Evolutionary conservation across 2,329 filamentous ascomycete genomes (phyloP).

Genomic region (Colletotrichum godetiae): DNA sequence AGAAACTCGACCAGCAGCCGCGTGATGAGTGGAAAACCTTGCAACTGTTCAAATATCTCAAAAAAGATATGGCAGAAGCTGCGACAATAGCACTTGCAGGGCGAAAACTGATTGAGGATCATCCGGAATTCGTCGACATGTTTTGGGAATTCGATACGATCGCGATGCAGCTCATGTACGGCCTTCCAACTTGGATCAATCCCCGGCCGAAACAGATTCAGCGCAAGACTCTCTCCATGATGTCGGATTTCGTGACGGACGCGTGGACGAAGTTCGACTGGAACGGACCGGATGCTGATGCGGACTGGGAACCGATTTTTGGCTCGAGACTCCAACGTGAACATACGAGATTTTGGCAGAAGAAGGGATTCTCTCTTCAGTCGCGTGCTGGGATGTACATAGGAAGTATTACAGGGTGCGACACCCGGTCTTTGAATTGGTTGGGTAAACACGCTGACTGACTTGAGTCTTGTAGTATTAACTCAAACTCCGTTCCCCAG

Average conservation of each 20-base stretch:
- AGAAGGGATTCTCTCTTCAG: constrained; percentile 33
- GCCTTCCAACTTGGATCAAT: constrained; percentile 38
- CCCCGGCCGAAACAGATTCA: constrained; percentile 31
- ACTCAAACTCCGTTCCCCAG: constrained; percentile 43
- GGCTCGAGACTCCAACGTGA: constrained; percentile 40
- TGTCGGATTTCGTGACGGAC: constrained; percentile 22
- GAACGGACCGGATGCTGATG: constrained; percentile 32
- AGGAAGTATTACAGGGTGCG: neutral
- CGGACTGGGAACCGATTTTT: constrained; percentile 43
- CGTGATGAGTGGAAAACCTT: constrained; percentile 35
- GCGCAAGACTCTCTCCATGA: constrained; percentile 24
- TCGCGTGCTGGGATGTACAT: constrained; percentile 25
- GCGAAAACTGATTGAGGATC: constrained; percentile 38
- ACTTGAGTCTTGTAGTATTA: constrained; percentile 23
- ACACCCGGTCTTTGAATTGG: accelerated
- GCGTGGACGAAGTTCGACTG: constrained; percentile 37
- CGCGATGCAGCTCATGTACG: constrained; percentile 37
- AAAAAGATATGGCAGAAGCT: constrained; percentile 37
- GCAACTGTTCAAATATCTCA: constrained; percentile 37
- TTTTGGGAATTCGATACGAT: constrained; percentile 41
- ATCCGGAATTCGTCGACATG: constrained; percentile 39
- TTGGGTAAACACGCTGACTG: neutral
- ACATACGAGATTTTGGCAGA: constrained; percentile 36
- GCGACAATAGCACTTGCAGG: constrained; percentile 40
- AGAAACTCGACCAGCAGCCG: constrained; percentile 25